Conservation (phyloP, 169 alveolate genomes). For the Fabrea salina region DNA sequence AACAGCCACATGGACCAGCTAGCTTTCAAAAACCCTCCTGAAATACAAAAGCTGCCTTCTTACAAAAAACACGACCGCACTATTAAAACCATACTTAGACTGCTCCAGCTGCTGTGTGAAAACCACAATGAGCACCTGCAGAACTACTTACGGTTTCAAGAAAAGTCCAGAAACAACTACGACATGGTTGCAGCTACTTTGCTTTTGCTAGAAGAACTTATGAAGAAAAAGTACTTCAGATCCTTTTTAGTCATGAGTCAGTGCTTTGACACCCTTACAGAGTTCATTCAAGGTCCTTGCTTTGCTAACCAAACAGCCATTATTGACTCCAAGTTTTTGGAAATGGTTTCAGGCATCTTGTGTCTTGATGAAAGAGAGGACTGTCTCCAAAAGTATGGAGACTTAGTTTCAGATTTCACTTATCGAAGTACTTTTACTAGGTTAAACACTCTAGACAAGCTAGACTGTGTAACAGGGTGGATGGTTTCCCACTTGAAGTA, state of each 20-base stretch:
- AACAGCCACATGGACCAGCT: conserved; percentile 6
- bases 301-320: conserved; percentile 63
- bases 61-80: background rate
- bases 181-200: conserved; percentile 6
- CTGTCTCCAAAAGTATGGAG: background rate
- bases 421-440: background rate
- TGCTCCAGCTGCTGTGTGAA: conserved; percentile 67
- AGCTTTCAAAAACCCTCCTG: background rate
- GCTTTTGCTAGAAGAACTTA: background rate
- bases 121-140: conserved; percentile 63
- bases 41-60: background rate
- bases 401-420: background rate
- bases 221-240: background rate
- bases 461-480: background rate
- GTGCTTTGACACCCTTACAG: conserved; percentile 61
- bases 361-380: background rate
- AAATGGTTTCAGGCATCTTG: background rate
- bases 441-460: background rate
- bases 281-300: conserved; percentile 81
- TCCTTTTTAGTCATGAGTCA: background rate
- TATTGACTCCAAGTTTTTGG: conserved; percentile 36
- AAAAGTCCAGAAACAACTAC: conserved; percentile 27
- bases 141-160: conserved; percentile 64
- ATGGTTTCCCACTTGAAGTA: conserved; percentile 23
- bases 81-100: conserved; percentile 40